phyloP scores from a whole-genome alignment of 2,329 filamentous ascomycete species.

The Aspergillus ochraceoroseus region DNA sequence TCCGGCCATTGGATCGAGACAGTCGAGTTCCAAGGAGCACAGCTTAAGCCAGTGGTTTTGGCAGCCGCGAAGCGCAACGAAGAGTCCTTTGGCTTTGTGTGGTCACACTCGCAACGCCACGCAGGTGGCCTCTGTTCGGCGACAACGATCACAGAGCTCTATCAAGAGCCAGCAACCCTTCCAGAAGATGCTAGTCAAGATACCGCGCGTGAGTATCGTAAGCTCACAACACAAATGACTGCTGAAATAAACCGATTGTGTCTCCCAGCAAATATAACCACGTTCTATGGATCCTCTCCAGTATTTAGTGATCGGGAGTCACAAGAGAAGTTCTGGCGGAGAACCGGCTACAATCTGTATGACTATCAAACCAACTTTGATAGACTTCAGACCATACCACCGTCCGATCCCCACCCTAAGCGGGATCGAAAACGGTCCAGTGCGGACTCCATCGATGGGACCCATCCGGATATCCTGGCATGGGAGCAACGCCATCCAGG shows the following conservation, averaged over 20 bases:
- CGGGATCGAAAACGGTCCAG: slow-evolving; percentile 3
- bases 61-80: slow-evolving; percentile 9
- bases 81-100: slow-evolving; percentile 13
- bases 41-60: slow-evolving; percentile 4
- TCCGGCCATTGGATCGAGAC: slow-evolving; percentile 16
- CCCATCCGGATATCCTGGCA: slow-evolving; percentile 11
- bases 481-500: slow-evolving; percentile 9
- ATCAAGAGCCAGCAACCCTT: slow-evolving; percentile 3
- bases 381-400: slow-evolving; percentile 1
- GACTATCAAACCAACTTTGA: slow-evolving; percentile 7
- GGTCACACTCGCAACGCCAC: slow-evolving; percentile 13
- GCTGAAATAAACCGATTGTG: slow-evolving; percentile 13
- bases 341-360: slow-evolving; percentile 10
- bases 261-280: slow-evolving; percentile 10
- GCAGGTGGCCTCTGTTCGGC: slow-evolving; percentile 13
- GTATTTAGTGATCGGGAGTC: slow-evolving; percentile 6
- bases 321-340: slow-evolving; percentile 3
- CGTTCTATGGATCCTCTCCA: slow-evolving; percentile 5
- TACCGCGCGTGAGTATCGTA: slow-evolving; percentile 4
- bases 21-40: slow-evolving; percentile 5
- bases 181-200: slow-evolving; percentile 8
- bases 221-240: slow-evolving; percentile 4
- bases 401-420: slow-evolving; percentile 8
- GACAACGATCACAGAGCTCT: slow-evolving; percentile 6
- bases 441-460: slow-evolving; percentile 4